Conservation (phyloP, 257 asterid genomes). For the Rhazya stricta region DNA sequence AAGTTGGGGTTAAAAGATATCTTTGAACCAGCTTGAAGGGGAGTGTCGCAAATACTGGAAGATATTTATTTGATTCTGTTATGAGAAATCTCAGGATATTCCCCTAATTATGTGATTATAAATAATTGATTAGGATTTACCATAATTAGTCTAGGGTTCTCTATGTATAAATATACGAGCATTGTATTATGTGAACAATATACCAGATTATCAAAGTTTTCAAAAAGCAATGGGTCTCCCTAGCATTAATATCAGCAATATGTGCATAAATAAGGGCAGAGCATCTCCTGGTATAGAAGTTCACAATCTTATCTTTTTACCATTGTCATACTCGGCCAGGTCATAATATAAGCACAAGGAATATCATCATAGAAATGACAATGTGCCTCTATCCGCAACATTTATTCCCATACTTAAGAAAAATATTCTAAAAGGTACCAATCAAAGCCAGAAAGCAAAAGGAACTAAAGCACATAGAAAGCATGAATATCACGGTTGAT, state of each 20-base stretch:
- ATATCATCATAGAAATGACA: not conserved
- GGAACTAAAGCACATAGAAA: not conserved
- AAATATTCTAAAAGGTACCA: not conserved
- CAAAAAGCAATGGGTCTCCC: not conserved
- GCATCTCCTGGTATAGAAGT: not conserved
- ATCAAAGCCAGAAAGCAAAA: not conserved
- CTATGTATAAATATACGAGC: no score
- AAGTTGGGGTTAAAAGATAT: no score
- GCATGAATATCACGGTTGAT: not conserved
- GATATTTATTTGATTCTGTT: no score
- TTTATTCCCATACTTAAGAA: not conserved
- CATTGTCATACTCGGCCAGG: not conserved
- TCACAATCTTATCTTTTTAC: not conserved
- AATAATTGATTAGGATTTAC: no score
- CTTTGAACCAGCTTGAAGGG: no score
- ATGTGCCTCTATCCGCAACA: not conserved
- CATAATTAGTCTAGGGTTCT: no score
- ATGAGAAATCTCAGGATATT: no score
- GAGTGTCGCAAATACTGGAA: no score
- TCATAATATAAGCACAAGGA: not conserved
- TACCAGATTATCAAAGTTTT: no score
- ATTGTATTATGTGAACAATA: no score
- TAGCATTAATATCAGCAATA: not conserved
- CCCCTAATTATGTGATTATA: no score
- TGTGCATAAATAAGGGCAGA: not conserved